Percentiles rank a stretch among this genome's conserved stretches.
Conservation (phyloP, 2,329 filamentous ascomycete genomes). For the Fusarium sacchari region DNA sequence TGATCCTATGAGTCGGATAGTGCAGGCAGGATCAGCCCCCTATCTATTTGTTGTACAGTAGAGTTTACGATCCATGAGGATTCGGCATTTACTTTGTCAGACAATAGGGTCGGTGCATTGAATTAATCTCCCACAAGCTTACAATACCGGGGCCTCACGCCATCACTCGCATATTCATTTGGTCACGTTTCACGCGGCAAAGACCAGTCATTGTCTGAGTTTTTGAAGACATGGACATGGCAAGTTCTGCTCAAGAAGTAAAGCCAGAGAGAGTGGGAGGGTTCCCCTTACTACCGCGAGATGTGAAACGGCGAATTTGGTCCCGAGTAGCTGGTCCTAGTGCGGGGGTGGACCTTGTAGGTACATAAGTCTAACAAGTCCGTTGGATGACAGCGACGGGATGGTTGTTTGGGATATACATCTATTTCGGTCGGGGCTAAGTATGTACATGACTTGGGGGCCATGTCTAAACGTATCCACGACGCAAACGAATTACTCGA, state of each 20-base stretch:
- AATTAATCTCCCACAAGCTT: constrained; percentile 39
- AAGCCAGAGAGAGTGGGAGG: background rate
- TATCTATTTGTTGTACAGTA: constrained; percentile 2
- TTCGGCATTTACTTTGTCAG: constrained; percentile 1
- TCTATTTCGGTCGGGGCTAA: constrained; percentile 37
- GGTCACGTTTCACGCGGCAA: constrained; percentile 41
- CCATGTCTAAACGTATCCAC: background rate
- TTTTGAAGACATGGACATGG: constrained; percentile 23
- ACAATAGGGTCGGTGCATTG: constrained; percentile 18
- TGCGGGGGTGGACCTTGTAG: constrained; percentile 44
- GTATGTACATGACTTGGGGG: constrained; percentile 15
- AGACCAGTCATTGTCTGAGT: constrained; percentile 17
- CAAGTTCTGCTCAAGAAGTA: constrained; percentile 5
- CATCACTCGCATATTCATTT: constrained; percentile 41
- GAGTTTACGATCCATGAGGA: background rate
- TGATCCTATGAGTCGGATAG: constrained; percentile 4
- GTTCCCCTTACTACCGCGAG: constrained; percentile 13
- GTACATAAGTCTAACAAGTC: background rate
- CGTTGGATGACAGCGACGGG: constrained; percentile 30
- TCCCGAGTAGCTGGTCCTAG: constrained; percentile 41
- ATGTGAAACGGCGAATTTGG: constrained; percentile 34
- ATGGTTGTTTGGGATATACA: constrained; percentile 17
- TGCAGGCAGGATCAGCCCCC: constrained; percentile 8
- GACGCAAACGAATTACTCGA: constrained; percentile 13
- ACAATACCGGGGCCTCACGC: constrained; percentile 31